Base-by-base conservation (phyloP, 208 protist species). In the Leishmania martiniquensis region DNA sequence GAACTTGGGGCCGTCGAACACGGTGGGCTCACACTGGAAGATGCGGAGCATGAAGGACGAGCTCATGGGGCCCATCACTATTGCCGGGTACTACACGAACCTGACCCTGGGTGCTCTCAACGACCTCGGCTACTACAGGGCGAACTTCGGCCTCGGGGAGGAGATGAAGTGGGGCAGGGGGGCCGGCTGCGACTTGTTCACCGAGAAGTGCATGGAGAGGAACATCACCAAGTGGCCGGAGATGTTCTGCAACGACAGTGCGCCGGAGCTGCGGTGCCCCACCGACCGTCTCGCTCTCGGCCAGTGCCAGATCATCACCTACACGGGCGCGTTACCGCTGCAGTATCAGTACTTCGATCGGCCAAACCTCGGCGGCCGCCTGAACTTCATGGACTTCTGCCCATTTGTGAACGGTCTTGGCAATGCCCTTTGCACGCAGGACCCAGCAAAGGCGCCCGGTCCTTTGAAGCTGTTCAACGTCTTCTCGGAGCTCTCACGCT, bases 51-150 rank as follows among this genome's bases (percentile, higher is more conserved):
- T 90, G 10, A 87, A 85, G 55, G 89, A 97, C 55, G 96, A 98
- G 70, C 72, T 95, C 34, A 98, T 98, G 94, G 73, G 86, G 32
- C 87, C 81, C 13, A 72, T 79, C 17, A 34, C 20, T 29, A 22
- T 25, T 67, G 72, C 45, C n/a, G 78, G 32, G 39, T 95, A 75
- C 73, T 91, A 88, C 78, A 94, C 72, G n/a, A 84, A 77, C 7
- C 70, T 98, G 10, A 98, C 97, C 29, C 78, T 98, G 63, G 85
- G 93, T 0, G 57, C 83, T 1, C 92, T 98, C 57, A 72, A 95
- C 32, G 93, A 97, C 76, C 72, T 93, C 3, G 90, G 90, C 45
- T 96, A 83, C 76, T 98, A 98, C 87, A 54, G 72, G 25, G 91
- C 80, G 29, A 80, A 90, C 79, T 96, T 89, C 77, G 72, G 15